A percentile compares a stretch with the other conserved stretches of the same genome.
These are phyloP conservation scores for Bruguiera parviflora DNA, from an alignment of 345 rosid genomes.

Conservation along the genomic window DNA sequence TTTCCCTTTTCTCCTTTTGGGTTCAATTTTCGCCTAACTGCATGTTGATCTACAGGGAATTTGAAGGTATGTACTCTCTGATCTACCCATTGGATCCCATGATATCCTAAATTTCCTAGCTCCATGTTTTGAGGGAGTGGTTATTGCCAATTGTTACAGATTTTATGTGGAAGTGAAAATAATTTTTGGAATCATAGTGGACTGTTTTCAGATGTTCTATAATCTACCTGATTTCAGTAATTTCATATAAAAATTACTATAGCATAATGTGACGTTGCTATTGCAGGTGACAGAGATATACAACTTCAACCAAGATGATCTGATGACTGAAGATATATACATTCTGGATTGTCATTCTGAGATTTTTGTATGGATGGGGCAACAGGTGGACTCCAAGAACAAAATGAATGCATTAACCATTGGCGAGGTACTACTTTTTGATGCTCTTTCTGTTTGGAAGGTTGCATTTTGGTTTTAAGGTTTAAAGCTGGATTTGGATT, in stretches of 20 bases:
- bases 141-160: neutral
- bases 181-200: neutral
- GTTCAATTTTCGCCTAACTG: constrained; percentile 19
- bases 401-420: constrained; percentile 61
- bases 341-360: constrained; percentile 86
- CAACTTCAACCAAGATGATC: constrained; percentile 89
- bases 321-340: constrained; percentile 97
- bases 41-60: constrained; percentile 51
- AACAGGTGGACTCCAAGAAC: constrained; percentile 72
- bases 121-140: neutral
- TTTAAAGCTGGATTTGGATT: neutral
- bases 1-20: constrained; percentile 20
- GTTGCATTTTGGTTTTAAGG: neutral
- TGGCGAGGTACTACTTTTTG: constrained; percentile 64
- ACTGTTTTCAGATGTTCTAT: neutral
- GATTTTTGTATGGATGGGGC: constrained; percentile 93
- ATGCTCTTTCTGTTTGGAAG: neutral
- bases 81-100: constrained; percentile 4
- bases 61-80: constrained; percentile 62
- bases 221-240: too few relatives aligned
- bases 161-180: too few relatives aligned
- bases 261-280: constrained; percentile 4
- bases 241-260: neutral
- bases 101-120: neutral
- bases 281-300: constrained; percentile 83